These are phyloP conservation scores for Boletus edulis DNA, from an alignment of 768 basidiomycete species.

Conservation along the genomic window DNA sequence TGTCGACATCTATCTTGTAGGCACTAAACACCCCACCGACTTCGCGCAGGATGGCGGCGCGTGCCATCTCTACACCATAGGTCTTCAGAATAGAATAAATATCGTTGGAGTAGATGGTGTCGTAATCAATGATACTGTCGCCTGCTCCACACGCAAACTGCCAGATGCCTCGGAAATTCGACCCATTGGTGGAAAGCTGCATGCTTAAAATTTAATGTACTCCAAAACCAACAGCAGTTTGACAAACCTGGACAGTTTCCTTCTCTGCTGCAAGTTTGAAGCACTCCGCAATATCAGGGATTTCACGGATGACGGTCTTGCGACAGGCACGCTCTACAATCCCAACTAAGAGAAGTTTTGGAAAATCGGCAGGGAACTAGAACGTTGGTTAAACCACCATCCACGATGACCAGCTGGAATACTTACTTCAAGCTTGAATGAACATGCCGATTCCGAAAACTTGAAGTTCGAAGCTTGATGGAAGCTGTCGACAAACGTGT, in stretches of 20 bases:
- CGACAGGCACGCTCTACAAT: conserved; percentile 87
- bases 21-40: conserved; percentile 90
- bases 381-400: not conserved
- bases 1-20: conserved; percentile 95
- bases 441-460: conserved; percentile 65
- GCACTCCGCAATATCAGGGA: conserved; percentile 84
- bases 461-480: conserved; percentile 69
- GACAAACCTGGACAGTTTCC: conserved; percentile 45
- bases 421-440: conserved; percentile 82
- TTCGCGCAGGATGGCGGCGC: conserved; percentile 86
- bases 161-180: conserved; percentile 92
- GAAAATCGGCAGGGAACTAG: conserved; percentile 87
- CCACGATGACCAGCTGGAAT: not conserved
- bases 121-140: conserved; percentile 66
- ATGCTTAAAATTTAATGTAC: not conserved
- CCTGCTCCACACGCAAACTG: conserved; percentile 53
- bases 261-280: conserved; percentile 61
- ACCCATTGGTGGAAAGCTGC: conserved; percentile 87
- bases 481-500: conserved; percentile 55
- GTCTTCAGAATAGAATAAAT: conserved; percentile 88
- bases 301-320: conserved; percentile 84
- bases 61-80: conserved; percentile 97
- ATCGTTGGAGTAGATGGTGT: conserved; percentile 90
- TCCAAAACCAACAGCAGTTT: not conserved
- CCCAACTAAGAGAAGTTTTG: conserved; percentile 91